These are phyloP conservation scores for Chloroidium sp. DNA, from an alignment of 163 green algal species.

Conservation along the genomic window DNA sequence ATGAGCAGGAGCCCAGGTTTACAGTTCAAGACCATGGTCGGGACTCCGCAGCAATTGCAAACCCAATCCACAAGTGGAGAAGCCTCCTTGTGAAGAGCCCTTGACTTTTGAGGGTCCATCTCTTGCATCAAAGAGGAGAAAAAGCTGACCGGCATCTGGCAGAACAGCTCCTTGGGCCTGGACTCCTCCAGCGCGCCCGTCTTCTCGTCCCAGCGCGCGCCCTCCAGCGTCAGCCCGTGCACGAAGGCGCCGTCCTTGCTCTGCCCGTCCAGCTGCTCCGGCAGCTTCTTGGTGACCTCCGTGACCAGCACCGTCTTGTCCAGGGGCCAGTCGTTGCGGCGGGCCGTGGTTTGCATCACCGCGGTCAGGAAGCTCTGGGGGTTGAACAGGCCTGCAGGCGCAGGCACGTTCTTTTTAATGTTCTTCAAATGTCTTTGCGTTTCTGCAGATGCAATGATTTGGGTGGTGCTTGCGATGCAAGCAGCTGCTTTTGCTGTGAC, in stretches of 20 bases:
- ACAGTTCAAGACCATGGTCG: too few relatives aligned
- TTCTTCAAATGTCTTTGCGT: not conserved
- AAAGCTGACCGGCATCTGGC: slow-evolving; percentile 61
- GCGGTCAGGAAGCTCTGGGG: slow-evolving; percentile 91
- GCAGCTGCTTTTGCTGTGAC: too few relatives aligned
- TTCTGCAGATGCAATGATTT: too few relatives aligned
- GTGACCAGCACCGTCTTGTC: slow-evolving; percentile 58
- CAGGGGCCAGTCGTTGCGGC: slow-evolving; percentile 85
- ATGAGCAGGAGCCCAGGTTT: too few relatives aligned
- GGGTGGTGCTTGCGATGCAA: too few relatives aligned
- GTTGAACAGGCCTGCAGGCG: slow-evolving; percentile 78
- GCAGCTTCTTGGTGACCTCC: slow-evolving; percentile 69
- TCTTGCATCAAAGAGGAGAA: too few relatives aligned
- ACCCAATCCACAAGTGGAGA: too few relatives aligned
- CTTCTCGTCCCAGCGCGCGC: slow-evolving; percentile 87
- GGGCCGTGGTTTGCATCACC: slow-evolving; percentile 86
- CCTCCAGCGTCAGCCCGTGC: slow-evolving; percentile 82
- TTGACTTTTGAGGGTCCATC: too few relatives aligned
- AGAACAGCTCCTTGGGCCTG: slow-evolving; percentile 86
- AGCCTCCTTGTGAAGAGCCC: too few relatives aligned
- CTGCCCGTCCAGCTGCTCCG: slow-evolving; percentile 19
- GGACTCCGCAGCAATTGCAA: too few relatives aligned
- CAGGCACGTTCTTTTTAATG: not conserved
- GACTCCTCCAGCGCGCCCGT: slow-evolving; percentile 72
- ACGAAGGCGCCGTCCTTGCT: slow-evolving; percentile 79